A percentile compares a stretch with the other conserved stretches of the same genome.
Evolutionary conservation across 2,329 filamentous ascomycete genomes (phyloP).

Genomic region (Trichoderma sp.): DNA sequence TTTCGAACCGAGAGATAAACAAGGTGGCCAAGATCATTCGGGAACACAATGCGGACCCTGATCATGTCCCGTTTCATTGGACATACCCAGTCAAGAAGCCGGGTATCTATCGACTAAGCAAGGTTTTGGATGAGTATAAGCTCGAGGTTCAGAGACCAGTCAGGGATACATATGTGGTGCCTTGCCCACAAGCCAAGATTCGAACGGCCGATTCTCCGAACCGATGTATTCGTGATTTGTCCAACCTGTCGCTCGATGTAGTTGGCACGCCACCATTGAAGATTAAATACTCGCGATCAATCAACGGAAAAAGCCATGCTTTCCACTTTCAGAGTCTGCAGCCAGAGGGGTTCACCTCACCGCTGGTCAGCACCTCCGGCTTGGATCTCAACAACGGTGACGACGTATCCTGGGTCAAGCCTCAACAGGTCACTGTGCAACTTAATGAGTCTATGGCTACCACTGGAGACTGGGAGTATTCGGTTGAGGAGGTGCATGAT

Average conservation of each 20-base stretch:
- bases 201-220: slow-evolving; percentile 59
- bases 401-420: slow-evolving; percentile 76
- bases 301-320: slow-evolving; percentile 79
- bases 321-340: slow-evolving; percentile 93
- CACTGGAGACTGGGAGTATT: slow-evolving; percentile 82
- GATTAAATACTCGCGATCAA: slow-evolving; percentile 84
- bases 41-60: slow-evolving; percentile 62
- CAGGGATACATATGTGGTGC: slow-evolving; percentile 78
- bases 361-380: slow-evolving; percentile 61
- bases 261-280: slow-evolving; percentile 86
- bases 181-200: slow-evolving; percentile 78
- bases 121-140: slow-evolving; percentile 89
- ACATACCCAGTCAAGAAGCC: slow-evolving; percentile 77
- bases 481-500: slow-evolving; percentile 88
- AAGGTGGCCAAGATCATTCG: slow-evolving; percentile 67
- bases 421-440: slow-evolving; percentile 72
- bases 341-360: slow-evolving; percentile 79
- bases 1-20: slow-evolving; percentile 71
- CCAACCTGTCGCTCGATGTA: slow-evolving; percentile 78
- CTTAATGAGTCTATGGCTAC: slow-evolving; percentile 85
- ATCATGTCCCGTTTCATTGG: slow-evolving; percentile 62
- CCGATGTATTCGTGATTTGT: slow-evolving; percentile 84
- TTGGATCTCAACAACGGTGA: slow-evolving; percentile 60
- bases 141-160: slow-evolving; percentile 78
- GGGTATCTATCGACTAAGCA: slow-evolving; percentile 80